Evolutionary conservation across 1,284 basidiomycete genomes (phyloP).

Genomic region (Clitocybe nebularis): DNA sequence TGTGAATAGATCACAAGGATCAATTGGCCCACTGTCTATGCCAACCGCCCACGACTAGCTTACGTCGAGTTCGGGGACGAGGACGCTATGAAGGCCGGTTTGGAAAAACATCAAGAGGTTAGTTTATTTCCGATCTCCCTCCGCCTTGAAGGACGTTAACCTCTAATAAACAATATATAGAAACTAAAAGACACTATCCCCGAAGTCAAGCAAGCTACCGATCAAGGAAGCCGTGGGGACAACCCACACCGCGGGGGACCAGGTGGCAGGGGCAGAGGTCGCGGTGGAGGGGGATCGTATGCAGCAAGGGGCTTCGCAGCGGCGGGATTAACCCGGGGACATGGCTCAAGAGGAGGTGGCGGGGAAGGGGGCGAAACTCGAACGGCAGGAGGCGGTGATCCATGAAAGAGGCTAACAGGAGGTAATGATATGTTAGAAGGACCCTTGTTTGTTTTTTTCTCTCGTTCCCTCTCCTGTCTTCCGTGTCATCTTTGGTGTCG

Average conservation of each 20-base stretch:
- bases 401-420: not conserved
- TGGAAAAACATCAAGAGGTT: constrained; percentile 71
- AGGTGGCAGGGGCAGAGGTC: constrained; percentile 46
- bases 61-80: constrained; percentile 76
- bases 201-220: constrained; percentile 66
- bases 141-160: not conserved
- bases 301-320: constrained; percentile 62
- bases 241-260: constrained; percentile 27
- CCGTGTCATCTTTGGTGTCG: no score
- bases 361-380: constrained; percentile 12
- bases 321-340: constrained; percentile 53
- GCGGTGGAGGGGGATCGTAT: constrained; percentile 55
- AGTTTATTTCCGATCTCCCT: constrained; percentile 19
- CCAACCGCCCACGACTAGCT: constrained; percentile 56
- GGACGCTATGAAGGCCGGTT: constrained; percentile 72
- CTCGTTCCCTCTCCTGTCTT: not conserved
- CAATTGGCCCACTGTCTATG: constrained; percentile 53
- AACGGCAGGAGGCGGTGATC: constrained; percentile 6
- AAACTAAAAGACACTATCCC: constrained; percentile 62
- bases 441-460: not conserved
- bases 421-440: no score
- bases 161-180: constrained; percentile 29
- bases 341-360: constrained; percentile 6
- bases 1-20: constrained; percentile 63
- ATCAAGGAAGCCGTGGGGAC: constrained; percentile 54